Conservation (phyloP, 2,329 filamentous ascomycete species). For the Sarocladium oryzae region DNA sequence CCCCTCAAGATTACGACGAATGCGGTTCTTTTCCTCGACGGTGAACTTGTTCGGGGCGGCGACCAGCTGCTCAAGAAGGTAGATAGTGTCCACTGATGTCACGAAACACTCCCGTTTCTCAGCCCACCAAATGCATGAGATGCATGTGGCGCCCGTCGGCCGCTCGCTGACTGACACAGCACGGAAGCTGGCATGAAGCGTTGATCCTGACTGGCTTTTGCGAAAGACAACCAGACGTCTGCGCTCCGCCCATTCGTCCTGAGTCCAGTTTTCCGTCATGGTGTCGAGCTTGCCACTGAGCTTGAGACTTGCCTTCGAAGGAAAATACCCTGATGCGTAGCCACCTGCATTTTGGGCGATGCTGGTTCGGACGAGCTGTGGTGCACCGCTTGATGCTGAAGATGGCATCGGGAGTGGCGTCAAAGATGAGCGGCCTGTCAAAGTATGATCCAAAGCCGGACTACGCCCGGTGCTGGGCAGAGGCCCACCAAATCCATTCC, state of each 20-base stretch:
- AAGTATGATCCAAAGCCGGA: conserved; percentile 35
- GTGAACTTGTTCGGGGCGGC: conserved; percentile 71
- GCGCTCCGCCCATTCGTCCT: conserved; percentile 72
- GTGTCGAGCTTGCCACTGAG: conserved; percentile 77
- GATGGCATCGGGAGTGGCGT: conserved; percentile 43
- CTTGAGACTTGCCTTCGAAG: conserved; percentile 76
- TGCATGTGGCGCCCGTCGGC: conserved; percentile 78
- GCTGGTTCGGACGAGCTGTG: conserved; percentile 50
- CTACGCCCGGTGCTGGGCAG: conserved; percentile 36
- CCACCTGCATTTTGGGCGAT: conserved; percentile 36
- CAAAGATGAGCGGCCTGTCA: conserved; percentile 38
- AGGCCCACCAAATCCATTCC: conserved; percentile 37
- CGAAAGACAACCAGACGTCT: conserved; percentile 85
- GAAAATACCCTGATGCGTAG: conserved; percentile 54
- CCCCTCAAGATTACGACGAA: conserved; percentile 89
- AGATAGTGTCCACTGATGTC: conserved; percentile 95
- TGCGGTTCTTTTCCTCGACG: conserved; percentile 97
- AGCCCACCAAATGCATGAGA: conserved; percentile 97
- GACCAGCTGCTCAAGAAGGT: conserved; percentile 85
- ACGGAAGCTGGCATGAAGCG: conserved; percentile 73
- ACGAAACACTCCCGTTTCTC: conserved; percentile 88
- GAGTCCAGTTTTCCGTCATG: conserved; percentile 79
- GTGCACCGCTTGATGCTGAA: conserved; percentile 28
- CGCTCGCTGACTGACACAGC: conserved; percentile 74
- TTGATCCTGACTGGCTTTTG: conserved; percentile 74